Percentiles rank a stretch among this genome's conserved stretches.
phyloP scores from a whole-genome alignment of 2,329 filamentous ascomycete genomes.

The Neocatenulostroma microsporum region DNA sequence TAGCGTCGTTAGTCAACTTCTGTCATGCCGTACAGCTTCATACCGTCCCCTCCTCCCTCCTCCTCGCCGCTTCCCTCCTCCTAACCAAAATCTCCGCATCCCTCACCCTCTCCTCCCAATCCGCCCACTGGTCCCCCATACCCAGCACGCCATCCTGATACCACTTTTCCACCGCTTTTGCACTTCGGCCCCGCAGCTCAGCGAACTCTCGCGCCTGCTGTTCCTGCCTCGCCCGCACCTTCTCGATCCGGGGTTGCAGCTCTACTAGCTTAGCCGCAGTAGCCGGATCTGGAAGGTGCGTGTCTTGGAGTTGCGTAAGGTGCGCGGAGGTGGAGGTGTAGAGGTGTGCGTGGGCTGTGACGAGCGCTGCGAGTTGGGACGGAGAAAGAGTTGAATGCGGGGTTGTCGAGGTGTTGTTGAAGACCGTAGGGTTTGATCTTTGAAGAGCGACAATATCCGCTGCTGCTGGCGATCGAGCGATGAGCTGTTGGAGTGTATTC shows the following conservation, averaged over 20 bases:
- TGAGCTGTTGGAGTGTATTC: conserved; percentile 30
- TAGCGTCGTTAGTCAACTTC: too few species aligned
- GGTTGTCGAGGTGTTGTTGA: conserved; percentile 18
- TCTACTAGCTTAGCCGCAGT: conserved; percentile 48
- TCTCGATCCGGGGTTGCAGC: conserved; percentile 55
- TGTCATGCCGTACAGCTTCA: conserved; percentile 1
- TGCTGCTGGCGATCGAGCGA: conserved; percentile 33
- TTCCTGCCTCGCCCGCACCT: conserved; percentile 52
- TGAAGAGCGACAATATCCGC: conserved; percentile 34
- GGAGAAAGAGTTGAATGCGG: conserved; percentile 17
- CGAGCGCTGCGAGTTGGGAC: conserved; percentile 27
- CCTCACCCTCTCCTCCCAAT: conserved; percentile 61
- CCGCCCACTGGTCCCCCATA: conserved; percentile 60
- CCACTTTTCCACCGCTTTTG: conserved; percentile 50
- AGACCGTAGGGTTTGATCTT: conserved; percentile 36
- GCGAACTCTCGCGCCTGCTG: conserved; percentile 56
- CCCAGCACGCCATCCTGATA: conserved; percentile 65
- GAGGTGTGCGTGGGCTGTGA: conserved; percentile 38
- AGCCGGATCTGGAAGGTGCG: conserved; percentile 36
- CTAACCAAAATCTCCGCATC: conserved; percentile 58
- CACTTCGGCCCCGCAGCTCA: conserved; percentile 57
- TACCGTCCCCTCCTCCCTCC: conserved; percentile 42
- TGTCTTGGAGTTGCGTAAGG: conserved; percentile 38
- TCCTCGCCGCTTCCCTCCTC: conserved; percentile 53
- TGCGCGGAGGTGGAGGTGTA: conserved; percentile 38